Conservation (phyloP, 176 grass and related monocot genomes). For the Coix lacrymajobi region DNA sequence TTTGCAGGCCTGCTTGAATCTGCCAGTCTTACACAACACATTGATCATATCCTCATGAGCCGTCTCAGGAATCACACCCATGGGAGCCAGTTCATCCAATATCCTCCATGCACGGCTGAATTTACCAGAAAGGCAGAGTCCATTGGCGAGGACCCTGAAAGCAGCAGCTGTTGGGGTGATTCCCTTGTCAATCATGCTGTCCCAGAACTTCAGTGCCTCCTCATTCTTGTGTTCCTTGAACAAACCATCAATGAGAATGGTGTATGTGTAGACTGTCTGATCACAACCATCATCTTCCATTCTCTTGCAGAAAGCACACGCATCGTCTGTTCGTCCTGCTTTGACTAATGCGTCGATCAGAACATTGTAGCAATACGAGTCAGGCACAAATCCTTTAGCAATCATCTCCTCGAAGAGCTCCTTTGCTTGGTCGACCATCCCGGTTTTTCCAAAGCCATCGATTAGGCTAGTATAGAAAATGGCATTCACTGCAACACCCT, state of each 20-base stretch:
- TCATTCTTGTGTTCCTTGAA: conserved; percentile 89
- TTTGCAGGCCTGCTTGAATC: conserved; percentile 89
- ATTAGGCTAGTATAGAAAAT: conserved; percentile 75
- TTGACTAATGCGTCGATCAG: conserved; percentile 72
- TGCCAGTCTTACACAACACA: conserved; percentile 66
- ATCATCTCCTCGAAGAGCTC: conserved; percentile 79
- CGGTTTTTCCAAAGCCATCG: conserved; percentile 76
- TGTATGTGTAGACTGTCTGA: conserved; percentile 86
- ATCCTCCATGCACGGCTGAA: conserved; percentile 82
- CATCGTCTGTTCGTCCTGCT: conserved; percentile 56
- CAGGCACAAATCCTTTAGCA: conserved; percentile 52
- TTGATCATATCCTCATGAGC: conserved; percentile 94
- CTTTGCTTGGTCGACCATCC: conserved; percentile 54
- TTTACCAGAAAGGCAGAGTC: conserved; percentile 84
- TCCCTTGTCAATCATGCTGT: conserved; percentile 86
- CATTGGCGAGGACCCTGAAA: conserved; percentile 67
- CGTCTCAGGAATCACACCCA: conserved; percentile 78
- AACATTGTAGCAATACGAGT: conserved; percentile 83
- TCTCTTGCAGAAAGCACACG: conserved; percentile 62
- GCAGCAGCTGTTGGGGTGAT: conserved; percentile 70
- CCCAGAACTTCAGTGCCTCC: conserved; percentile 75
- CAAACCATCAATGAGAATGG: conserved; percentile 73
- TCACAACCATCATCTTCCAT: conserved; percentile 82
- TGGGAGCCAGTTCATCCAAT: conserved; percentile 80
- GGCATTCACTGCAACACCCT: conserved; percentile 48